phyloP scores from a whole-genome alignment of 2,329 filamentous ascomycete genomes.

The Cladosporium sp. region DNA sequence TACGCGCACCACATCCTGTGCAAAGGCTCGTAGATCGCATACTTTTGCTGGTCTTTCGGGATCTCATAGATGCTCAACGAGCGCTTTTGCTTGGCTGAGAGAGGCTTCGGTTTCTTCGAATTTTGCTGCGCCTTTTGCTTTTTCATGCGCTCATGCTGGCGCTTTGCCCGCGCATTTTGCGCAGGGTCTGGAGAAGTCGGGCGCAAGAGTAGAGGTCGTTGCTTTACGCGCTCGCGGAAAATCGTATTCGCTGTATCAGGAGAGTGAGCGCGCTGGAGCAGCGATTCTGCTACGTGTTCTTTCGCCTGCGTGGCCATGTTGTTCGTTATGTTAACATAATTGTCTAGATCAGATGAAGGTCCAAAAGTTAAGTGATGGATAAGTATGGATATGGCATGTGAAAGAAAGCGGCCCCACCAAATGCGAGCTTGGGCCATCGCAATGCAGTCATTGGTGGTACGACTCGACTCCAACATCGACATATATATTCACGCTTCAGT shows the following conservation, averaged over 20 bases:
- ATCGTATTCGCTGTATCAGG: conserved; percentile 67
- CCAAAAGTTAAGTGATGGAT: neutral
- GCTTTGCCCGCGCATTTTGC: conserved; percentile 51
- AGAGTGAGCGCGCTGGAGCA: conserved; percentile 76
- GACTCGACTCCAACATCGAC: neutral
- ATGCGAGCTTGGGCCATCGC: neutral
- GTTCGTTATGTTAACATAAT: neutral
- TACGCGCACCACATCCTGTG: conserved; percentile 80
- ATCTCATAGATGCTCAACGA: conserved; percentile 69
- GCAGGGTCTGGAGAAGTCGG: conserved; percentile 63
- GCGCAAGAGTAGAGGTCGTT: conserved; percentile 74
- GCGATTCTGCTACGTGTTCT: conserved; percentile 43
- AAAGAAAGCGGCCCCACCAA: conserved; percentile 6
- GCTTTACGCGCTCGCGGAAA: conserved; percentile 76
- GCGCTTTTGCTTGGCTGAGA: conserved; percentile 77
- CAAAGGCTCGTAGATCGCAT: conserved; percentile 72
- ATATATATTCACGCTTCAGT: neutral
- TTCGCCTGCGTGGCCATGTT: conserved; percentile 25
- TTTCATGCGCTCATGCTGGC: conserved; percentile 32
- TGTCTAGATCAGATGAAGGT: neutral
- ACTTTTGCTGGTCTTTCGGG: conserved; percentile 63
- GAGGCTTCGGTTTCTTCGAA: conserved; percentile 57
- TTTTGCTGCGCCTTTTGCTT: conserved; percentile 30
- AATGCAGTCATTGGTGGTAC: conserved; percentile 5
- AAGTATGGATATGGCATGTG: conserved; percentile 1